Evolutionary conservation across 2,329 filamentous ascomycete species (phyloP).

Genomic region (Didymella pinodella): DNA sequence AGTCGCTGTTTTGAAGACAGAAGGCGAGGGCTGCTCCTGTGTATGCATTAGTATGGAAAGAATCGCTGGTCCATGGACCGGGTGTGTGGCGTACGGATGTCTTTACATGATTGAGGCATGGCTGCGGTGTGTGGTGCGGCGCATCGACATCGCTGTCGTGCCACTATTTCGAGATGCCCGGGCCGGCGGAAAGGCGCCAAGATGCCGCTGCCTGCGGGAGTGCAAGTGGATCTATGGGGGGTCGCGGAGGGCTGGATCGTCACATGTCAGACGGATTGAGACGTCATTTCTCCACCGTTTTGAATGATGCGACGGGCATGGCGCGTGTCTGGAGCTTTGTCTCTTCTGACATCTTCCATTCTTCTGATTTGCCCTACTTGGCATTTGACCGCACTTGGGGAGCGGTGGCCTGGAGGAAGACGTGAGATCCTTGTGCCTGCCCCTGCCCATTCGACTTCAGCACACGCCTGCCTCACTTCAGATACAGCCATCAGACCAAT

Average conservation of each 20-base stretch:
- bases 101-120: slow-evolving; percentile 97
- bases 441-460: background rate
- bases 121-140: slow-evolving; percentile 19
- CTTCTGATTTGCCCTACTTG: background rate
- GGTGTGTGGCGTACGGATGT: slow-evolving; percentile 72
- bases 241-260: slow-evolving; percentile 11
- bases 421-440: background rate
- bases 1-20: slow-evolving; percentile 96
- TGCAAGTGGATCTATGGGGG: background rate
- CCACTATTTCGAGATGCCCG: slow-evolving; percentile 8
- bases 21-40: slow-evolving; percentile 88
- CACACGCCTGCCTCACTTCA: background rate
- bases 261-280: slow-evolving; percentile 32
- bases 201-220: slow-evolving; percentile 18
- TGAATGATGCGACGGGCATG: slow-evolving; percentile 6
- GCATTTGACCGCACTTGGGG: background rate
- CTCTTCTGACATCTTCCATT: background rate
- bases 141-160: background rate
- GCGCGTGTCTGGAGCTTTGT: slow-evolving; percentile 3
- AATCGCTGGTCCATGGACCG: no score
- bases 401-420: background rate
- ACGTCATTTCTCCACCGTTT: slow-evolving; percentile 21
- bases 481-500: background rate
- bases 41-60: background rate
- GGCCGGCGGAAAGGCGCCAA: slow-evolving; percentile 18